Evolutionary conservation across 129 eudicot genomes (phyloP).

Genomic region (Saposhnikovia divaricata): DNA sequence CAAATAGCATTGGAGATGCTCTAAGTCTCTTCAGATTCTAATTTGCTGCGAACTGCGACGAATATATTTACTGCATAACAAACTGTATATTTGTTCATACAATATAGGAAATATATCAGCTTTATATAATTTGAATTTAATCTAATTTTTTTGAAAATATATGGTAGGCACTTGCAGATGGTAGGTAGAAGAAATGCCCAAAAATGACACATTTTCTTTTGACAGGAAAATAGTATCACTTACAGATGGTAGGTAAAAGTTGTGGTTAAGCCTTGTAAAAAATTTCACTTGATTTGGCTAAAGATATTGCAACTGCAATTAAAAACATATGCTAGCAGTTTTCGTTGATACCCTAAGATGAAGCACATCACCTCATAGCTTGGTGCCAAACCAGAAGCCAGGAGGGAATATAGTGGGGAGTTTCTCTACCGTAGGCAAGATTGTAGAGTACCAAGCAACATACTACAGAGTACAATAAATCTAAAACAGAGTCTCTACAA

Average conservation of each 20-base stretch:
- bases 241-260: not conserved
- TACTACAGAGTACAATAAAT: too few species aligned
- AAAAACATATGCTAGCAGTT: not conserved
- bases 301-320: not conserved
- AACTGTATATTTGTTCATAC: too few species aligned
- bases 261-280: not conserved
- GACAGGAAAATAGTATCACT: not conserved
- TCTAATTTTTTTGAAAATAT: too few species aligned
- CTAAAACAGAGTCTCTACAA: not conserved
- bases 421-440: conserved; percentile 22
- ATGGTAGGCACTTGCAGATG: too few species aligned
- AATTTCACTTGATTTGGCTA: not conserved
- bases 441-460: too few species aligned
- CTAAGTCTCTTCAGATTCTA: too few species aligned
- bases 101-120: too few species aligned
- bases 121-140: too few species aligned
- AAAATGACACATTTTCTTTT: too few species aligned
- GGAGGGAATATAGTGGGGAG: conserved; percentile 16
- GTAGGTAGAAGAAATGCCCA: not conserved
- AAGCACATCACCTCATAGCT: conserved; percentile 27
- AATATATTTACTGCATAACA: too few species aligned
- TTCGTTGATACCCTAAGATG: not conserved
- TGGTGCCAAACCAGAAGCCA: conserved; percentile 42
- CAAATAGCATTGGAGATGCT: too few species aligned
- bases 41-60: too few species aligned